phyloP scores from a whole-genome alignment of 352 stramenopile genomes.

The Phytophthora fragariaefolia region DNA sequence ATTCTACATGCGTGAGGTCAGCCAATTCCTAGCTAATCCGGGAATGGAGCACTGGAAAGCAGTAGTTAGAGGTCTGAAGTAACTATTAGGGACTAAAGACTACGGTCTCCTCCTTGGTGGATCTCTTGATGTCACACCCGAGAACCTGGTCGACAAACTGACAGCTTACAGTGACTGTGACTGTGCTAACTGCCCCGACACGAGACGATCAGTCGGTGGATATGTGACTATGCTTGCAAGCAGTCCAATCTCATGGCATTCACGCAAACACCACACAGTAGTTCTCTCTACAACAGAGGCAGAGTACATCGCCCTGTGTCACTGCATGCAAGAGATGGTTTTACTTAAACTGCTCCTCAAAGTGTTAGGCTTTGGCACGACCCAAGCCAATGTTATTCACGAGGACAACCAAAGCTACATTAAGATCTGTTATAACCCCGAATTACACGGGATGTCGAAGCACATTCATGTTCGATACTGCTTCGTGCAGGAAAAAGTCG shows the following conservation, averaged over 20 bases:
- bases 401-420: constrained; percentile 53
- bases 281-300: constrained; percentile 7
- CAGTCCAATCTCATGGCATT: constrained; percentile 18
- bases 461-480: constrained; percentile 45
- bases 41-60: constrained; percentile 29
- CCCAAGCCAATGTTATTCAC: constrained; percentile 16
- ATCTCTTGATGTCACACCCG: neutral
- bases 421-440: constrained; percentile 35
- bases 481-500: constrained; percentile 45
- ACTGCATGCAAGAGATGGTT: constrained; percentile 13
- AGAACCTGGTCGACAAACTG: constrained; percentile 9
- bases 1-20: constrained; percentile 28
- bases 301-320: constrained; percentile 5
- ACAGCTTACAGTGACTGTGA: constrained; percentile 15
- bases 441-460: constrained; percentile 37
- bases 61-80: constrained; percentile 18
- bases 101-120: constrained; percentile 18
- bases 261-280: constrained; percentile 17
- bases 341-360: constrained; percentile 9
- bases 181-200: constrained; percentile 17
- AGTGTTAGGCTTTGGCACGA: constrained; percentile 5
- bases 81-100: constrained; percentile 18
- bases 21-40: constrained; percentile 27
- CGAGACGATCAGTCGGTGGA: neutral
- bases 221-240: constrained; percentile 7